A percentile compares a stretch with the other conserved stretches of the same genome.
phyloP scores from a whole-genome alignment of 441 rosid species.

The Eugenia klotzschiana region DNA sequence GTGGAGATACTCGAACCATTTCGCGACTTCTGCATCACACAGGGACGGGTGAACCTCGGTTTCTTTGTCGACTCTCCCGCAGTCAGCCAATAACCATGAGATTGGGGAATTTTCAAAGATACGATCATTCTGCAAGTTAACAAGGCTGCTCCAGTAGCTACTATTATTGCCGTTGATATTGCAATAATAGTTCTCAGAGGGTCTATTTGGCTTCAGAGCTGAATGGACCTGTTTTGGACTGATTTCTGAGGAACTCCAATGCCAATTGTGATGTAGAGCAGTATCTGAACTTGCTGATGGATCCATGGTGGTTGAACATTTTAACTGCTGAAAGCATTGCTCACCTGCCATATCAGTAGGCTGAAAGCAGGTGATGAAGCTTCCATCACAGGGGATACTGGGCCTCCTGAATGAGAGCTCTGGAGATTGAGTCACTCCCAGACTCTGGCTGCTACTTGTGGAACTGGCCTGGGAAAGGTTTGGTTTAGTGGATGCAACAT shows the following conservation, averaged over 20 bases:
- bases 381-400: constrained; percentile 11
- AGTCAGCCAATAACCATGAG: constrained; percentile 35
- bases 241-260: neutral
- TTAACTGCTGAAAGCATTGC: constrained; percentile 38
- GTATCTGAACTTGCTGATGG: constrained; percentile 12
- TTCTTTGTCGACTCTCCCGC: constrained; percentile 14
- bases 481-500: neutral
- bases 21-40: constrained; percentile 27
- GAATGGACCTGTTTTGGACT: neutral
- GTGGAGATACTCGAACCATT: constrained; percentile 55
- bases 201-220: constrained; percentile 20
- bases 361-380: constrained; percentile 8
- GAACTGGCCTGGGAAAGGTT: neutral
- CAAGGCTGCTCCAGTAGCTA: constrained; percentile 16
- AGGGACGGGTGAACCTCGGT: constrained; percentile 13
- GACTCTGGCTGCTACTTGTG: constrained; percentile 12
- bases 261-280: constrained; percentile 20
- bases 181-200: constrained; percentile 18
- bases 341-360: constrained; percentile 25
- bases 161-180: constrained; percentile 7
- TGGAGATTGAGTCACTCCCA: neutral
- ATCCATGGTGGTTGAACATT: constrained; percentile 24
- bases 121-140: constrained; percentile 22
- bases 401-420: constrained; percentile 24
- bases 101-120: constrained; percentile 25